Evolutionary conservation across 1,284 basidiomycete genomes (phyloP), one percentile per base, ranked within the genome.

Genomic region (Sporisorium exsertum): DNA sequence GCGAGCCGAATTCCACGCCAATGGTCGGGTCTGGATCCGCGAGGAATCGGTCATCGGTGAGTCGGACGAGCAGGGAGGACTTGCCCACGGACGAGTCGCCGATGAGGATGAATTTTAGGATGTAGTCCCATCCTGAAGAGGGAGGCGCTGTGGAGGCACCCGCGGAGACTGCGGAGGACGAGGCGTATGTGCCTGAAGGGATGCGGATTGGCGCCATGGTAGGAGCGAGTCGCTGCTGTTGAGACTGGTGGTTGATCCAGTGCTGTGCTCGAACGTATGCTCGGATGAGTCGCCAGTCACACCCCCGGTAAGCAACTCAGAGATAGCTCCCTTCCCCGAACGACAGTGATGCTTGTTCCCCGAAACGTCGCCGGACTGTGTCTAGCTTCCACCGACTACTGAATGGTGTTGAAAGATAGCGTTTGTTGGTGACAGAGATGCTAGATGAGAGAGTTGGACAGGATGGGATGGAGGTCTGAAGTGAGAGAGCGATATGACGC

Each of bases 1-100:
- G 81, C 40, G 79, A 77, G 27, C 83, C 83, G 53, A 84, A 85
- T 58, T 85, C 83, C 42, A 85, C 83, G 9, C 83, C 83, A 32
- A 85, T 82, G 13, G 83, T 85, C 2, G 83, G 72, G 35, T 82
- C 81, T 0, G 83, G 72, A 20, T 81, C 74, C 46, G 75, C 55
- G 10, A 85, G 63, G 62, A 84, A 85, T 0, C 81, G 74, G 27
- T 84, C 78, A 27, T 85, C 83, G 22, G 83, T 85, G 12, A 84
- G 64, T 0, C 82, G 73, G 1, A 85, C 77, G 3, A 85, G 72
- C 15, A 85, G 54, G 7, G 82, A 81, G 1, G 82, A 83, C 54
- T 85, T 85, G 24, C 83, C 83, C 0, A 85, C 83, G 27, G 76
- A 77, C 2, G 81, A 75, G 52, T 85, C 83, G 43, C 81, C 81